phyloP scores from a whole-genome alignment of 1,139 yeast genomes.

The Yamadazyma pseudoaaseri region DNA sequence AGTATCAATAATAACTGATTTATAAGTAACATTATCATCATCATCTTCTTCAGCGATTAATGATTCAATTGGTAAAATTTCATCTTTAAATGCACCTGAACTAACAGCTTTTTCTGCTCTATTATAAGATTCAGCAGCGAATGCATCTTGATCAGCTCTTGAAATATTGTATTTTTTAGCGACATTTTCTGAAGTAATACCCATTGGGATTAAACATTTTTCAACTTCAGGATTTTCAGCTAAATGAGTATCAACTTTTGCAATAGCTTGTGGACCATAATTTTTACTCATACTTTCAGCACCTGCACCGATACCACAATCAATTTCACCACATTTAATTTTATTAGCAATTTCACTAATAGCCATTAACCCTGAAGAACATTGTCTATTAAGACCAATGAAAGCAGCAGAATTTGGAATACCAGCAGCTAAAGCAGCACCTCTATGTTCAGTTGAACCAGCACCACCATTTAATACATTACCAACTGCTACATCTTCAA shows the following conservation, averaged over 20 bases:
- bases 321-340: slow-evolving; percentile 83
- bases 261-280: slow-evolving; percentile 73
- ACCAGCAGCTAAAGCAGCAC: slow-evolving; percentile 57
- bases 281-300: slow-evolving; percentile 88
- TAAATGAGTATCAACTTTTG: slow-evolving; percentile 55
- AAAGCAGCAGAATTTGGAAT: slow-evolving; percentile 64
- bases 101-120: slow-evolving; percentile 78
- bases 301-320: slow-evolving; percentile 88
- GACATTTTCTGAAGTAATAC: slow-evolving; percentile 53
- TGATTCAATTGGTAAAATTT: slow-evolving; percentile 75
- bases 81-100: slow-evolving; percentile 75
- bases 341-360: slow-evolving; percentile 87
- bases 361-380: slow-evolving; percentile 92
- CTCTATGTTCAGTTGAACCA: slow-evolving; percentile 90
- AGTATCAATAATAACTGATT: slow-evolving; percentile 51
- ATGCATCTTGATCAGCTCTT: slow-evolving; percentile 78
- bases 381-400: slow-evolving; percentile 85
- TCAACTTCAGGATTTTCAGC: slow-evolving; percentile 28
- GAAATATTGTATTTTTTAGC: slow-evolving; percentile 55
- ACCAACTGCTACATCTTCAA: slow-evolving; percentile 85
- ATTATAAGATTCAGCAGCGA: slow-evolving; percentile 80
- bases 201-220: slow-evolving; percentile 65
- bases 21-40: slow-evolving; percentile 41
- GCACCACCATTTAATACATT: slow-evolving; percentile 89
- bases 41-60: slow-evolving; percentile 51